Conservation (phyloP, 441 rosid genomes). For the Erodium trifolium region DNA sequence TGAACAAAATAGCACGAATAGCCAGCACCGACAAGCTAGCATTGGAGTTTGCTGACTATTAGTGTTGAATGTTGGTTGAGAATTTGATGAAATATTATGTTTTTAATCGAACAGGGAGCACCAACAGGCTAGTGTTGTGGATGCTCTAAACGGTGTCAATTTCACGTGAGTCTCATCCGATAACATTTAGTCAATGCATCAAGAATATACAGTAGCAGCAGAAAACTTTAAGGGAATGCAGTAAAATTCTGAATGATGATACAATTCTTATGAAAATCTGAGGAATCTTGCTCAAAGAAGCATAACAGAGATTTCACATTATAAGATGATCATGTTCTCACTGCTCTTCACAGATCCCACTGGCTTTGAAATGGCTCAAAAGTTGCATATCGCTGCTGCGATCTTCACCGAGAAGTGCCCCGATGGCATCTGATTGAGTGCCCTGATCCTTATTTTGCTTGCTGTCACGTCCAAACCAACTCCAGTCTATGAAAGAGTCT, state of each 20-base stretch:
- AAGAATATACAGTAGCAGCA: background rate
- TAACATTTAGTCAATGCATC: too few species aligned
- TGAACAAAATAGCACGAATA: too few species aligned
- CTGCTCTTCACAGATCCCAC: background rate
- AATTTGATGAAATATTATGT: too few species aligned
- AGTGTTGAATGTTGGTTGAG: too few species aligned
- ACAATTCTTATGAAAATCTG: background rate
- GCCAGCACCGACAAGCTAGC: too few species aligned
- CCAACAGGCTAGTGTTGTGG: too few species aligned
- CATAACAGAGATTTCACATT: background rate
- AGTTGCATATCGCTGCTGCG: background rate
- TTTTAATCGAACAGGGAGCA: too few species aligned
- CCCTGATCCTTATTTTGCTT: slow-evolving; percentile 16
- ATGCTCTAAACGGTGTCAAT: too few species aligned
- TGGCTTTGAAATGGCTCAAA: background rate
- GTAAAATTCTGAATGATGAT: background rate
- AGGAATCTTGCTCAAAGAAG: background rate
- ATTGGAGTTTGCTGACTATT: too few species aligned
- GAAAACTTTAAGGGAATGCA: background rate
- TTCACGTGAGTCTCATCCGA: too few species aligned
- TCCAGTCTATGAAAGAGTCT: slow-evolving; percentile 21
- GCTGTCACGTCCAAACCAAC: slow-evolving; percentile 16
- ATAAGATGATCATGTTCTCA: background rate
- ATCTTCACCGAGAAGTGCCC: slow-evolving; percentile 32
- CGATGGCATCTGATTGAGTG: slow-evolving; percentile 24